Conservation (phyloP, 169 alveolate species). For the Cryptosporidium felis region DNA sequence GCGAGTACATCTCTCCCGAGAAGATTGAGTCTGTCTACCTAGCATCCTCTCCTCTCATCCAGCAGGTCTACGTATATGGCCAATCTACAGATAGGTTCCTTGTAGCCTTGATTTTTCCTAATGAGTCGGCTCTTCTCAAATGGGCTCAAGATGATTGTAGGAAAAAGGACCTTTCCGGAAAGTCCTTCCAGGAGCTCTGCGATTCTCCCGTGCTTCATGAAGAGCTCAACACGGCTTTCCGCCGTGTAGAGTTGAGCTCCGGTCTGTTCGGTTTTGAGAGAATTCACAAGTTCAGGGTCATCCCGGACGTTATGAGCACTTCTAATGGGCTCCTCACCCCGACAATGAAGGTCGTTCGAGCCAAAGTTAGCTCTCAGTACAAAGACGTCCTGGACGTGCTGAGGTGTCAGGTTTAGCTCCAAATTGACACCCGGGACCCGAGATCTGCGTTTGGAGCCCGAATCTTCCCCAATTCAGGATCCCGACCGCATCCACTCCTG, state of each 20-base stretch:
- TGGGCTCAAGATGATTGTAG: conserved; percentile 64
- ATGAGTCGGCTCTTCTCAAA: conserved; percentile 63
- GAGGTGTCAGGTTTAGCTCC: neutral
- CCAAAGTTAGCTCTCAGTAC: conserved; percentile 56
- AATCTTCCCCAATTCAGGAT: no score
- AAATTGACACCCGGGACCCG: no score
- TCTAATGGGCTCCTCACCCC: conserved; percentile 74
- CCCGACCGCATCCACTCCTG: no score
- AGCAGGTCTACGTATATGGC: conserved; percentile 89
- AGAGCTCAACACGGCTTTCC: conserved; percentile 44
- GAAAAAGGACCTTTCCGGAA: neutral
- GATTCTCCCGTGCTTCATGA: conserved; percentile 32
- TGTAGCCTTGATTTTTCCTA: conserved; percentile 84
- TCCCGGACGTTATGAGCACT: conserved; percentile 62
- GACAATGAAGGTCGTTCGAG: conserved; percentile 71
- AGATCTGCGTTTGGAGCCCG: no score
- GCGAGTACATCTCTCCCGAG: conserved; percentile 92
- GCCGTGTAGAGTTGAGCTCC: conserved; percentile 10
- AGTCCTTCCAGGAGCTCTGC: conserved; percentile 73
- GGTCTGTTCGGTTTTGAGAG: conserved; percentile 72
- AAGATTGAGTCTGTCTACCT: conserved; percentile 85
- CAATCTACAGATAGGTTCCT: conserved; percentile 81
- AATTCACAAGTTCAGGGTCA: conserved; percentile 69
- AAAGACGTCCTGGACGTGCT: conserved; percentile 59
- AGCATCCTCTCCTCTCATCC: conserved; percentile 79